Conservation (phyloP, 352 stramenopile species). For the Globisporangium nunn region DNA sequence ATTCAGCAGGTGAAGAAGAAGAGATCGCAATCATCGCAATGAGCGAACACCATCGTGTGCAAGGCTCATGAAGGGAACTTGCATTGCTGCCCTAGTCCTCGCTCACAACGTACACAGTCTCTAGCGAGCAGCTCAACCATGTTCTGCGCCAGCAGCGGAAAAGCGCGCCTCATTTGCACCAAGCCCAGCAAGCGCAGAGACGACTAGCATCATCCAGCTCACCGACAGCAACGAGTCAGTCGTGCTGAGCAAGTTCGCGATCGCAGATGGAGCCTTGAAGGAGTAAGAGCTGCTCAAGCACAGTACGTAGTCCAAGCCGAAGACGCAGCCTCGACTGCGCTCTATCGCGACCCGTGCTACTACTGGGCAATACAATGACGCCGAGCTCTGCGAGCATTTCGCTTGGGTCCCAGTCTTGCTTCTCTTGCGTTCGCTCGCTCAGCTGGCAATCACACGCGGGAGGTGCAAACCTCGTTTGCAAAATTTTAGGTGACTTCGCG, state of each 20-base stretch:
- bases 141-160: conserved; percentile 8
- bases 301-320: neutral
- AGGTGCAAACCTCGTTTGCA: too few relatives aligned
- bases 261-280: conserved; percentile 4
- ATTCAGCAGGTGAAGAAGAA: too few relatives aligned
- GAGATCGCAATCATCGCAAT: too few relatives aligned
- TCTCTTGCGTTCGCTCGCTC: too few relatives aligned
- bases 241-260: conserved; percentile 3
- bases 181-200: too few relatives aligned
- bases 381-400: too few relatives aligned
- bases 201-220: neutral
- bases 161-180: neutral
- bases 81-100: too few relatives aligned
- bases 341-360: conserved; percentile 9
- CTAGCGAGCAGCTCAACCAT: neutral
- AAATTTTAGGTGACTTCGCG: neutral
- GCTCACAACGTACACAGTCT: neutral
- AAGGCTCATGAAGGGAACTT: too few relatives aligned
- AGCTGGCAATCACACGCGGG: too few relatives aligned
- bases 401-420: too few relatives aligned
- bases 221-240: neutral
- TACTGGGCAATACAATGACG: neutral
- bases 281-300: conserved; percentile 1
- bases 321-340: conserved; percentile 3
- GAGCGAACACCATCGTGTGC: too few relatives aligned